A percentile compares a stretch with the other conserved stretches of the same genome.
Conservation (phyloP, 805 yeast species). For the Nakazawaea holstii region DNA sequence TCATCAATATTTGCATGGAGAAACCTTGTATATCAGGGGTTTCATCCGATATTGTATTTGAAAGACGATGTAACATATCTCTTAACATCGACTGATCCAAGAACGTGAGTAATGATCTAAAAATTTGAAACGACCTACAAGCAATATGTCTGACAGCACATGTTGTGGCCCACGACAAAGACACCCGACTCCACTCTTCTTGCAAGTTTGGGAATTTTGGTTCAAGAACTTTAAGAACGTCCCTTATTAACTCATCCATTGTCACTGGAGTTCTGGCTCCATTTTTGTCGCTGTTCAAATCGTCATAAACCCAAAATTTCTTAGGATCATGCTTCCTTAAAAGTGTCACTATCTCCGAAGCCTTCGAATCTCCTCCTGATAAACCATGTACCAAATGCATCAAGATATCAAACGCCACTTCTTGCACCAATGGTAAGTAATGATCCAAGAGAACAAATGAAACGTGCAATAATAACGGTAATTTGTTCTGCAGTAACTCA, state of each 20-base stretch:
- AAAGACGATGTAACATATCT: slow-evolving; percentile 89
- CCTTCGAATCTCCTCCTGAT: slow-evolving; percentile 47
- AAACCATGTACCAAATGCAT: slow-evolving; percentile 67
- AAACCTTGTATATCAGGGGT: slow-evolving; percentile 91
- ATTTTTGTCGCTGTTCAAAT: slow-evolving; percentile 64
- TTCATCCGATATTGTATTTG: slow-evolving; percentile 89
- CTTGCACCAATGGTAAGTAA: slow-evolving; percentile 76
- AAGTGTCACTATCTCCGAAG: slow-evolving; percentile 50
- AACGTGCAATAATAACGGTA: slow-evolving; percentile 75
- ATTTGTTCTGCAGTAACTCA: slow-evolving; percentile 51
- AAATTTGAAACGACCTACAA: slow-evolving; percentile 91
- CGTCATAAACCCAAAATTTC: slow-evolving; percentile 81
- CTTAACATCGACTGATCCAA: slow-evolving; percentile 84
- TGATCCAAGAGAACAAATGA: slow-evolving; percentile 83
- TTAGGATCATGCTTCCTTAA: slow-evolving; percentile 50
- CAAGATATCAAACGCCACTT: slow-evolving; percentile 73
- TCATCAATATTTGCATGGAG: slow-evolving; percentile 95
- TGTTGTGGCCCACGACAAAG: slow-evolving; percentile 92
- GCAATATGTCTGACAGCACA: slow-evolving; percentile 97
- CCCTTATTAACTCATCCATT: slow-evolving; percentile 73
- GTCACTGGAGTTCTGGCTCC: slow-evolving; percentile 82
- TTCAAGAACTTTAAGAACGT: slow-evolving; percentile 52
- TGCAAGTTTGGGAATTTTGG: slow-evolving; percentile 48
- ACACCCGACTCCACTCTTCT: slow-evolving; percentile 77
- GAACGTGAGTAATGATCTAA: slow-evolving; percentile 75